These are phyloP conservation scores for Phyllosticta citrichinensis DNA, from an alignment of 2,329 filamentous ascomycete species.

Conservation along the genomic window DNA sequence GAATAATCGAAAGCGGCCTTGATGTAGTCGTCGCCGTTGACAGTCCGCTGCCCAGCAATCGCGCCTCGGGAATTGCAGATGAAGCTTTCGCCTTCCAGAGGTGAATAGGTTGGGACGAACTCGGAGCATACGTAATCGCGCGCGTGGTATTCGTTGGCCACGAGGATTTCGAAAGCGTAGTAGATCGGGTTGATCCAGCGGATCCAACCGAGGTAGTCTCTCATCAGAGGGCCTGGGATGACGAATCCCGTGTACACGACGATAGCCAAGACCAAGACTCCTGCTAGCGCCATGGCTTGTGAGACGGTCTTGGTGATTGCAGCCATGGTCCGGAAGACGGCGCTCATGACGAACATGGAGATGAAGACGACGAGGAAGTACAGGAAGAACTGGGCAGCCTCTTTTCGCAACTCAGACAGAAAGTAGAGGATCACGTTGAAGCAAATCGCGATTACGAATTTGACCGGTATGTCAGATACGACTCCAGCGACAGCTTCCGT, in stretches of 20 bases:
- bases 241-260: slow-evolving; percentile 61
- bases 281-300: slow-evolving; percentile 45
- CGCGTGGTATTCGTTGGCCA: slow-evolving; percentile 60
- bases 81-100: slow-evolving; percentile 47
- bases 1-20: slow-evolving; percentile 24
- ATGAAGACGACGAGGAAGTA: slow-evolving; percentile 62
- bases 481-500: slow-evolving; percentile 77
- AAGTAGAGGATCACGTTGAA: slow-evolving; percentile 83
- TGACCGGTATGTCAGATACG: slow-evolving; percentile 74
- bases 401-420: slow-evolving; percentile 65
- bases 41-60: slow-evolving; percentile 27
- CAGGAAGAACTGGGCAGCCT: slow-evolving; percentile 69
- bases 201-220: slow-evolving; percentile 27
- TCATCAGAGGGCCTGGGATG: slow-evolving; percentile 53
- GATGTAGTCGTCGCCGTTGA: slow-evolving; percentile 31
- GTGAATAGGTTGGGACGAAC: slow-evolving; percentile 29
- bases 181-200: slow-evolving; percentile 70
- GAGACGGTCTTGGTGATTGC: slow-evolving; percentile 58
- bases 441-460: slow-evolving; percentile 55
- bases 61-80: slow-evolving; percentile 31
- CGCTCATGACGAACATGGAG: slow-evolving; percentile 61
- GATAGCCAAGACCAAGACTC: slow-evolving; percentile 51
- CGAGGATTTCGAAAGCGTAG: slow-evolving; percentile 69
- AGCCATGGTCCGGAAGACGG: slow-evolving; percentile 71
- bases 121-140: slow-evolving; percentile 21